Evolutionary conservation across 768 basidiomycete species (phyloP), one percentile per base, ranked within the genome.

Genomic region (Pholiota molesta): DNA sequence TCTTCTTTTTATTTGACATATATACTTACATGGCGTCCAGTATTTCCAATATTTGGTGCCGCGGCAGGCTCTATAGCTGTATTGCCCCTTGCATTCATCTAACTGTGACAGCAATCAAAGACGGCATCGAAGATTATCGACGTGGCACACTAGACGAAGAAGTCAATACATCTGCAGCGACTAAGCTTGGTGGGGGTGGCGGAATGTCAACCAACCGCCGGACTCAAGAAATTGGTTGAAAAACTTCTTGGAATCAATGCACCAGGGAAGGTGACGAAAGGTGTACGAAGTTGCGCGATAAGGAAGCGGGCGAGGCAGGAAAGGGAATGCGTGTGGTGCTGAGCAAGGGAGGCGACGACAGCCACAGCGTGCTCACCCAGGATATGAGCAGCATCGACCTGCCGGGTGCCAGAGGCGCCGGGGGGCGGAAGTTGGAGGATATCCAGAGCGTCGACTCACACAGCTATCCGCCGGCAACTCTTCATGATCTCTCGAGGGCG

Each of bases 61-160:
- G 86, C 93, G 1, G 83, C 91, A 1, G 90, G 94, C 1, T 83
- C 89, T 47, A 86, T 94, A 62, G 86, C 94, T 3, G 90, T 92
- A 68, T 76, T 98, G 4, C 97, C 97, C 0, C 82, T 98, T 7
- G 78, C 91, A 40, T 93, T 96, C 75, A 97, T 99, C 74, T 99
- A 42, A 72, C 79, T 29, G 90, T 97, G 54, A 98, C 97, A 16
- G 96, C 91, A 3, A 84, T 97, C 79, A 99, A 98, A 75, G 97
- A 99, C 72, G 97, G 90, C 7, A 79, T 98, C 35, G 97, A 99
- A 77, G 97, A 99, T 75, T 96, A 94, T 72, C 88, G 96, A n/a
- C 88, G 97, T 55, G 91, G 90, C 10, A 68, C 75, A 9, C 81
- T 96, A 42, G 97, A 99, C 72, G 91, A 97, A 63, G 88, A 95